Conservation (phyloP, 371 early-diverging fungal genomes). For the Mucor indicus region DNA sequence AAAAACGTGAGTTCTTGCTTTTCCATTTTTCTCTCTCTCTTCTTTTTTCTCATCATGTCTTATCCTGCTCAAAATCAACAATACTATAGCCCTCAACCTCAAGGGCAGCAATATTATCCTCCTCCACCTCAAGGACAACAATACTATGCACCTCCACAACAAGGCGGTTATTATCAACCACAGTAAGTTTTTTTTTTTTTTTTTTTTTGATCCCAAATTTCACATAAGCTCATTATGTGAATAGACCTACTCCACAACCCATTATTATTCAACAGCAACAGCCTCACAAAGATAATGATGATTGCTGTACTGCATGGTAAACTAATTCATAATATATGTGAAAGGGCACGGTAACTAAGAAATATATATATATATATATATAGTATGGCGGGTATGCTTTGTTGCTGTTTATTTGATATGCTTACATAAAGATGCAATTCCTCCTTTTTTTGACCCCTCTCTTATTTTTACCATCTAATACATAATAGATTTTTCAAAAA, state of each 20-base stretch:
- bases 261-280: constrained; percentile 30
- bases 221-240: neutral
- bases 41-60: no score
- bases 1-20: no score
- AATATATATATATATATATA: neutral
- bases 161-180: constrained; percentile 21
- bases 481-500: neutral
- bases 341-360: neutral
- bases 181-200: constrained; percentile 10
- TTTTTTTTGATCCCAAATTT: neutral
- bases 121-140: no score
- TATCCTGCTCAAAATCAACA: no score
- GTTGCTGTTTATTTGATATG: constrained; percentile 24
- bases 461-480: neutral
- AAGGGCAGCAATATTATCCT: constrained; percentile 12
- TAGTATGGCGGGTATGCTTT: constrained; percentile 28
- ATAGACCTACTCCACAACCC: constrained; percentile 31
- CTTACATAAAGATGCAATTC: constrained; percentile 11
- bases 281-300: constrained; percentile 19
- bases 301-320: constrained; percentile 37
- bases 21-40: no score
- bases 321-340: neutral
- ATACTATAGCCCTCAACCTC: neutral
- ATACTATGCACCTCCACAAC: no score
- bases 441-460: neutral